Evolutionary conservation across 768 basidiomycete species (phyloP), one percentile per base, ranked within the genome.

Genomic region (Suillus brevipes): DNA sequence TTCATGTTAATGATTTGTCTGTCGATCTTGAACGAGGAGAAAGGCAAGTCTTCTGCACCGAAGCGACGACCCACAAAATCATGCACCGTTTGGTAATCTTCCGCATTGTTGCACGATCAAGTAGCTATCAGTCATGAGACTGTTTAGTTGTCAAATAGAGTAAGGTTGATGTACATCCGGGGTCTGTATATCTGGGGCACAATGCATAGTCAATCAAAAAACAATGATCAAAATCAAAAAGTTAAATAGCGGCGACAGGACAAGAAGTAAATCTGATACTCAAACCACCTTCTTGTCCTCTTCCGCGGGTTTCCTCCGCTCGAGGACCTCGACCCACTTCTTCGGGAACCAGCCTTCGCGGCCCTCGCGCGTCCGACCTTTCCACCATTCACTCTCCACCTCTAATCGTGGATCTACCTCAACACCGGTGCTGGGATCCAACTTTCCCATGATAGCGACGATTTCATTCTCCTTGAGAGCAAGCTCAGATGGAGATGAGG

Each of bases 261-360:
- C 18, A 1, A 16, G 20, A 18, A 59, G 25, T 1, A 6, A 59
- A 42, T 28, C 25, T 20, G 25, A 38, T 28, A 28, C 25, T 65
- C 70, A 84, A 38, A 82, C 78, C 9, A 79, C 68, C 69, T 81
- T 82, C 72, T 82, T 84, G 6, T 68, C 70, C 62, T 78, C 80
- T 14, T 72, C 78, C 34, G 68, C 69, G 1, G 66, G 63, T 62
- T 78, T 80, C 70, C 72, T 75, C 71, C 84, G 80, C 71, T 83
- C 87, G 63, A 92, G 76, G 4, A 91, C 81, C 75, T 94, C 86
- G 4, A 96, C 94, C 85, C 91, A 96, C 68, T 91, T 94, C 64
- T 81, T 85, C 2, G 96, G 96, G 84, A 99, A 97, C 94, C 95
- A 99, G 0, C 96, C 96, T 69, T 92, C 89, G 69, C 90, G 83